These are phyloP conservation scores for Colletotrichum higginsianum DNA, from an alignment of 2,329 filamentous ascomycete genomes.

Conservation along the genomic window DNA sequence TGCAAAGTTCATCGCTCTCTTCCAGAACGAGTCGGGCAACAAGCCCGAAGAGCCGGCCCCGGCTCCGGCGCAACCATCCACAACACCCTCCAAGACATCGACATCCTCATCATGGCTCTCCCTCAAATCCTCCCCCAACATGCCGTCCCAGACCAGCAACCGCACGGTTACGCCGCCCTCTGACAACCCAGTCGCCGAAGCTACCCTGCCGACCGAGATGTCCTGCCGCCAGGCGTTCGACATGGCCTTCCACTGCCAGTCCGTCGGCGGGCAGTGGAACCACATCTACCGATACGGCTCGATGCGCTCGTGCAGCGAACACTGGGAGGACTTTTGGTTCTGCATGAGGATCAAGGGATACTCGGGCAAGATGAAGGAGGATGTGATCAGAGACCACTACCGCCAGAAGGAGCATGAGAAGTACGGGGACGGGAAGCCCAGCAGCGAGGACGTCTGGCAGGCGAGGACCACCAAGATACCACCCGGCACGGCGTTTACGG, in stretches of 20 bases:
- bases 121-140: conserved; percentile 48
- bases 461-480: conserved; percentile 74
- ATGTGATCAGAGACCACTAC: conserved; percentile 77
- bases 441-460: conserved; percentile 93
- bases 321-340: conserved; percentile 97
- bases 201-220: conserved; percentile 85
- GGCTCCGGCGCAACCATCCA: conserved; percentile 43
- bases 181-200: conserved; percentile 70
- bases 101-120: conserved; percentile 52
- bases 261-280: conserved; percentile 91
- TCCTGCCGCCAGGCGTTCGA: conserved; percentile 94
- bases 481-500: conserved; percentile 62
- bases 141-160: conserved; percentile 42
- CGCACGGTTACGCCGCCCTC: conserved; percentile 47
- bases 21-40: conserved; percentile 54
- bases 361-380: conserved; percentile 71
- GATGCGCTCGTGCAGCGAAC: conserved; percentile 82
- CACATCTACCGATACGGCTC: conserved; percentile 90
- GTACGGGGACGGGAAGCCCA: conserved; percentile 74
- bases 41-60: conserved; percentile 45
- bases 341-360: conserved; percentile 89
- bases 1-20: conserved; percentile 67
- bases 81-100: conserved; percentile 46
- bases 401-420: conserved; percentile 75
- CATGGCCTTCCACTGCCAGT: conserved; percentile 93